Percentiles rank a stretch among this genome's conserved stretches.
phyloP scores from a whole-genome alignment of 495 filamentous ascomycete genomes.

The Thozetella sp. region DNA sequence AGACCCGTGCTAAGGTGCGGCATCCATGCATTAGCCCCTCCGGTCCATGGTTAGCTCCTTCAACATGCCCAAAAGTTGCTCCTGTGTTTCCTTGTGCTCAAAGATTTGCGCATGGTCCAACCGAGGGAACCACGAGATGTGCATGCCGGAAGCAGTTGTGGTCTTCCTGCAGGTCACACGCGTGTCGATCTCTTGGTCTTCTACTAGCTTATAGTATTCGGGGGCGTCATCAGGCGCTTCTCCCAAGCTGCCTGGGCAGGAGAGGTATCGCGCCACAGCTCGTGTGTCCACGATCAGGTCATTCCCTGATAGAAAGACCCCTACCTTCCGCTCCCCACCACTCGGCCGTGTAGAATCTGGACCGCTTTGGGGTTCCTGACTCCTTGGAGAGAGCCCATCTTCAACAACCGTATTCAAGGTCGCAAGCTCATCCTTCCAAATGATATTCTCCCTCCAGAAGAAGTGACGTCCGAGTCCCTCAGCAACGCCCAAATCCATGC shows the following conservation, averaged over 20 bases:
- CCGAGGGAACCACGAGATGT: constrained; percentile 62
- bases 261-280: constrained; percentile 59
- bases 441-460: constrained; percentile 68
- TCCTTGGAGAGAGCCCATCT: too few species aligned
- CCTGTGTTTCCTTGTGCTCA: constrained; percentile 43
- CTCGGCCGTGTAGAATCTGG: too few species aligned
- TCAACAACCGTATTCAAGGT: constrained; percentile 7
- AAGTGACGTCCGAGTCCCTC: constrained; percentile 62
- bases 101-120: constrained; percentile 73
- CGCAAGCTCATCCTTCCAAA: constrained; percentile 65
- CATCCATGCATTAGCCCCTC: not conserved
- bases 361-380: too few species aligned
- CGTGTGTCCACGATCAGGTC: constrained; percentile 69
- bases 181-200: not conserved
- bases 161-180: constrained; percentile 7
- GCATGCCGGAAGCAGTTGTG: constrained; percentile 52
- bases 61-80: constrained; percentile 42
- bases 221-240: constrained; percentile 8
- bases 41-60: constrained; percentile 34
- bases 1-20: not conserved
- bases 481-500: constrained; percentile 63
- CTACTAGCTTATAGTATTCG: constrained; percentile 7
- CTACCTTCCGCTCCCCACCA: constrained; percentile 42
- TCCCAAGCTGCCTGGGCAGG: constrained; percentile 26
- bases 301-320: constrained; percentile 55